phyloP scores from a whole-genome alignment of 331 rosid genomes.

The Rhamnella rubrinervis region DNA sequence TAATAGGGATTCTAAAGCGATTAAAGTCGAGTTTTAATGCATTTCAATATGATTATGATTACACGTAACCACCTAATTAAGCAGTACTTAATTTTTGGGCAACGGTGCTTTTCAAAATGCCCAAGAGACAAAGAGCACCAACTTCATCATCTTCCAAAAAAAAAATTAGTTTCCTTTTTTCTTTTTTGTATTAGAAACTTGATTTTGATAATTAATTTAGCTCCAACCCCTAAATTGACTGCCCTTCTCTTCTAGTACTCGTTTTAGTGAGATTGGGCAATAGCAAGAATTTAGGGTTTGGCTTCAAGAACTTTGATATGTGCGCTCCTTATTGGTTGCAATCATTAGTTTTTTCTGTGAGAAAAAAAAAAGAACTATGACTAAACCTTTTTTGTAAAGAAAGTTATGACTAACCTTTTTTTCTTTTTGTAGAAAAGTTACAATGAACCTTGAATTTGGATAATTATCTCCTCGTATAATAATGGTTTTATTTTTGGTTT shows the following conservation, averaged over 20 bases:
- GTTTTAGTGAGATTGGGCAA: no score
- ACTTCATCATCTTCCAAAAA: slow-evolving; percentile 4
- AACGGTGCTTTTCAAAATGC: background rate
- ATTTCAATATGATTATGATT: slow-evolving; percentile 18
- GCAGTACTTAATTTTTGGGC: slow-evolving; percentile 2
- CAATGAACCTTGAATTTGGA: no score
- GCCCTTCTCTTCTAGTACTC: background rate
- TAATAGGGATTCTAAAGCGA: slow-evolving; percentile 12
- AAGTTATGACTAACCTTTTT: no score
- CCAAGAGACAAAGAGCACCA: slow-evolving; percentile 7
- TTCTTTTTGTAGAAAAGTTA: no score
- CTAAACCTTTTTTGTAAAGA: no score
- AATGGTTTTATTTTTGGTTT: no score
- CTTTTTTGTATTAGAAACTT: background rate
- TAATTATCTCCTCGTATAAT: no score
- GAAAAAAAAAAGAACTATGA: no score
- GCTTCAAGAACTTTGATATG: no score
- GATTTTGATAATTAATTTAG: background rate
- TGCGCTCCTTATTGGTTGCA: no score
- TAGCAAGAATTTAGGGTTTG: no score
- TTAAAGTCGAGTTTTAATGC: slow-evolving; percentile 10
- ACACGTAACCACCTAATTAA: slow-evolving; percentile 24
- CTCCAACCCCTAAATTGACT: background rate
- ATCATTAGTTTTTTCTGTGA: no score
- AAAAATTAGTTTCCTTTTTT: background rate